These are phyloP conservation scores for Schizosaccharomyces octosporus DNA, from an alignment of 805 yeast genomes.

Conservation along the genomic window DNA sequence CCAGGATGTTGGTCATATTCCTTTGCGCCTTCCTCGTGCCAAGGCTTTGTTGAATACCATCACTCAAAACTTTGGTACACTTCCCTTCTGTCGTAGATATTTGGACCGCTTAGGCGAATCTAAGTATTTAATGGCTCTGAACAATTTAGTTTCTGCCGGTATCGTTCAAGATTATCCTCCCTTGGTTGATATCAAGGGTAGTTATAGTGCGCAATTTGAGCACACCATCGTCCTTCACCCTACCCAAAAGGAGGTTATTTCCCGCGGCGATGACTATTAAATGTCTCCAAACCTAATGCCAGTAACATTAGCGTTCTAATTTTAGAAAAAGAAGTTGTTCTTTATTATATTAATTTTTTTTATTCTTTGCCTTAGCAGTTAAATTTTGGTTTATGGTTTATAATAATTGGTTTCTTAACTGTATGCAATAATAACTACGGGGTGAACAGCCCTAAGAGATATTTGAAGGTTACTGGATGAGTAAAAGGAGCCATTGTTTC, in stretches of 20 bases:
- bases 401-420: no score
- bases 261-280: slow-evolving; percentile 82
- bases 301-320: no score
- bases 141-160: slow-evolving; percentile 62
- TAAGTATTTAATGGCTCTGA: slow-evolving; percentile 65
- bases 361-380: no score
- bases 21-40: slow-evolving; percentile 40
- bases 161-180: slow-evolving; percentile 90
- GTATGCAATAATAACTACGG: no score
- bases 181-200: slow-evolving; percentile 53
- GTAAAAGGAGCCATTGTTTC: no score
- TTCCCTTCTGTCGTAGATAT: slow-evolving; percentile 91
- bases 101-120: slow-evolving; percentile 80
- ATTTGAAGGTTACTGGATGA: no score
- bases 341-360: no score
- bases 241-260: slow-evolving; percentile 75
- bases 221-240: slow-evolving; percentile 75
- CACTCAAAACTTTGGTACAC: slow-evolving; percentile 65
- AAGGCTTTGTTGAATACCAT: slow-evolving; percentile 43
- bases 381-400: no score
- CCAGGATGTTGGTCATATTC: slow-evolving; percentile 23
- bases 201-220: slow-evolving; percentile 88
- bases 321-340: no score
- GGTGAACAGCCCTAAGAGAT: no score
- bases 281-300: not conserved